Conservation (phyloP, 2,329 filamentous ascomycete genomes). For the Colletotrichum falcatum region DNA sequence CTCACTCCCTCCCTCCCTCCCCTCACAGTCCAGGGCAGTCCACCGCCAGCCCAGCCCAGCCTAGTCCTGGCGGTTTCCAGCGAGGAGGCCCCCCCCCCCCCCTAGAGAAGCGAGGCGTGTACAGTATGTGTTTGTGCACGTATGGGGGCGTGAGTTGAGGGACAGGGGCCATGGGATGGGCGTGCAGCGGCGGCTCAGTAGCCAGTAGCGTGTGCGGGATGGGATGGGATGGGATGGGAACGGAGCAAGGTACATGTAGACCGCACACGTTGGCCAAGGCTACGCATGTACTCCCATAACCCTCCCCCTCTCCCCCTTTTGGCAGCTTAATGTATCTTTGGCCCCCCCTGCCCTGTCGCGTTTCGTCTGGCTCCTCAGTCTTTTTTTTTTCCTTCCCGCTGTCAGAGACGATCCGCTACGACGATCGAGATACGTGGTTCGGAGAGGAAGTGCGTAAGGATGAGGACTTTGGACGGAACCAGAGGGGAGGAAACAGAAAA, state of each 20-base stretch:
- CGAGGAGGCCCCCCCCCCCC: conserved; percentile 23
- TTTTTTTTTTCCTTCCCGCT: not conserved
- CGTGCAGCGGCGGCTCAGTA: conserved; percentile 34
- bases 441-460: not conserved
- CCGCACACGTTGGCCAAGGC: not conserved
- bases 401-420: not conserved
- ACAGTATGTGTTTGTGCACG: conserved; percentile 5
- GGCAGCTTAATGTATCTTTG: not conserved
- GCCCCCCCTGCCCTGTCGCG: not conserved
- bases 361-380: not conserved
- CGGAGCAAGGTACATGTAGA: conserved; percentile 9
- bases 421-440: not conserved
- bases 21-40: not conserved
- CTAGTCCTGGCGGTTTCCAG: conserved; percentile 22
- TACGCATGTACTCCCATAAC: conserved; percentile 3
- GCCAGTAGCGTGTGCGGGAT: conserved; percentile 25
- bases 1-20: conserved; percentile 7
- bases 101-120: conserved; percentile 26
- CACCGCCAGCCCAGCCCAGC: conserved; percentile 7
- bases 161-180: conserved; percentile 7
- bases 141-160: not conserved
- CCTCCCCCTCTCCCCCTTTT: not conserved
- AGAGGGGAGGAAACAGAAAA: not conserved
- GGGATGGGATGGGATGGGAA: not conserved
- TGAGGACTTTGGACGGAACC: not conserved